A percentile compares a stretch with the other conserved stretches of the same genome.
Conservation (phyloP, 768 basidiomycete species). For the Termitomyces sp. region DNA sequence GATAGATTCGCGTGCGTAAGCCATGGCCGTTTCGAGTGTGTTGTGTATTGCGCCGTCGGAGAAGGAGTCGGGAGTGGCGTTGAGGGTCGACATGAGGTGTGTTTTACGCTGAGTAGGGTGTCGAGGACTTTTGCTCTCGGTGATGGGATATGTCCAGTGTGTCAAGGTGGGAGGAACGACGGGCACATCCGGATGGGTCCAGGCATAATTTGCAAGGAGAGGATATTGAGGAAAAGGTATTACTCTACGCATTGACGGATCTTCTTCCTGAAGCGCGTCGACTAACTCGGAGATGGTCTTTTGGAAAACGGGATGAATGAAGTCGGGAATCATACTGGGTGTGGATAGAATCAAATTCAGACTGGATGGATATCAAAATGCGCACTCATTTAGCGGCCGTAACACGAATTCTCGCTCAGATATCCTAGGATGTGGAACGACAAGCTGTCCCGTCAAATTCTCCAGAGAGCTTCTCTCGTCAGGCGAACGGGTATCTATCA, state of each 20-base stretch:
- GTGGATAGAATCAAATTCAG: not conserved
- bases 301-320: constrained; percentile 57
- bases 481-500: constrained; percentile 55
- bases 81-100: constrained; percentile 88
- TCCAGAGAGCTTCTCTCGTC: constrained; percentile 39
- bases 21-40: constrained; percentile 48
- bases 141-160: constrained; percentile 44
- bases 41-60: constrained; percentile 76
- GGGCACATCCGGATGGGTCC: constrained; percentile 22
- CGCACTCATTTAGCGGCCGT: constrained; percentile 84
- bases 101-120: constrained; percentile 36
- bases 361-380: constrained; percentile 10
- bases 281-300: constrained; percentile 48
- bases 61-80: constrained; percentile 94
- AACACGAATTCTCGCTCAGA: constrained; percentile 91
- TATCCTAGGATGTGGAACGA: constrained; percentile 81
- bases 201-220: constrained; percentile 15
- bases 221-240: constrained; percentile 68
- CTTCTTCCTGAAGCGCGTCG: constrained; percentile 30
- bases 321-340: constrained; percentile 75
- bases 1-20: constrained; percentile 47
- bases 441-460: constrained; percentile 62
- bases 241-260: constrained; percentile 64
- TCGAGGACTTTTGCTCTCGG: constrained; percentile 10
- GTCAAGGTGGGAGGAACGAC: constrained; percentile 44